Evolutionary conservation across 805 yeast species (phyloP), one percentile per base, ranked within the genome.

Genomic region (Candida patagonica): DNA sequence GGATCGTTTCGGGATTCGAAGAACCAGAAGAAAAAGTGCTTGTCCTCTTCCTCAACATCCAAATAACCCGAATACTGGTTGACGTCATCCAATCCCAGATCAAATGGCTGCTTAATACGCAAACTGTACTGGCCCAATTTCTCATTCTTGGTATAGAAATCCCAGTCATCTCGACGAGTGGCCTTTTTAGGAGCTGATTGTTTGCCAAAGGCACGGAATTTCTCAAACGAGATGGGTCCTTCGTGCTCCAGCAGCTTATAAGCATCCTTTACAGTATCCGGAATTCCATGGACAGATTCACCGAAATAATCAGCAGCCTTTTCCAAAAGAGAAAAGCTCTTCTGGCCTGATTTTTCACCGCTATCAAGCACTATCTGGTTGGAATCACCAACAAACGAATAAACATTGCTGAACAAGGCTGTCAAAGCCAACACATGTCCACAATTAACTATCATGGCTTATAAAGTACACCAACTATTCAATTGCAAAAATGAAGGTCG

Each of bases 1-100:
- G 95, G 95, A 60, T 83, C 88, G 58, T 80, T 80, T 68, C 94
- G 76, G 44, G 89, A 79, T 62, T 86, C 95, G 53, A 86, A 87
- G 56, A 79, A 80, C 88, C 92, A 70, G 55, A 67, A 72, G 66
- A 84, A 85, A 57, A 85, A 78, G 63, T 86, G 96, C 64, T 86
- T 86, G 57, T 83, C 94, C 49, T 74, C 81, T 35, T 78, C 84
- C 48, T 69, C 74, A 38, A 82, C 76, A 60, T 86, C 95, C 56
- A 86, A 73, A 61, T 86, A 86, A 40, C 96, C 96, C 26, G 88
- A 70, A 58, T 74, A 79, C 61, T 86, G 95, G 55, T 80, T 76
- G 37, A 85, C 95, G 5, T 69, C 61, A 63, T 89, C 96, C 42
- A 88, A 64, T 13, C 94, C 94, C 49, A 88, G 71, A 27, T 63